phyloP scores from a whole-genome alignment of 2,329 filamentous ascomycete species.

The Fusarium citri region DNA sequence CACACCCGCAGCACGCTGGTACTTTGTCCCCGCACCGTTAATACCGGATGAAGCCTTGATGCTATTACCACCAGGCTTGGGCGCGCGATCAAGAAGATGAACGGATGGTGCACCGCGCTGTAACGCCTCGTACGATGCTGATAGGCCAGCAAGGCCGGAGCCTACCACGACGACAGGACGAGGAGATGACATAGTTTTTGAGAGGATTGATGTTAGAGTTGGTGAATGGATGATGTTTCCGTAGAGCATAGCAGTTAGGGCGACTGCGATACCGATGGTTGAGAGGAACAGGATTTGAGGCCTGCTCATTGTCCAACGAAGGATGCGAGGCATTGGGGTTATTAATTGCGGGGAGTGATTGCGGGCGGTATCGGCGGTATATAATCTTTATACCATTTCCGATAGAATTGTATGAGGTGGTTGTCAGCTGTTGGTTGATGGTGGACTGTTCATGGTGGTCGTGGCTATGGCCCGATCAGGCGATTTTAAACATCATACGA shows the following conservation, averaged over 20 bases:
- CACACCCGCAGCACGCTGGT: conserved; percentile 58
- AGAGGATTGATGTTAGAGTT: conserved; percentile 37
- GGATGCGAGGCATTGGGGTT: conserved; percentile 45
- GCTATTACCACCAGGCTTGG: conserved; percentile 72
- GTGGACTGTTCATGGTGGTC: conserved; percentile 33
- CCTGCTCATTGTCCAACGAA: conserved; percentile 47
- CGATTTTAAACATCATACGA: conserved; percentile 40
- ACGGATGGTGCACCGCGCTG: conserved; percentile 62
- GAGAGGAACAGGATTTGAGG: conserved; percentile 45
- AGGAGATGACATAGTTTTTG: conserved; percentile 41
- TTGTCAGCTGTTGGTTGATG: conserved; percentile 27
- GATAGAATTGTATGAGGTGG: neutral
- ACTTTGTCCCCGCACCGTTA: conserved; percentile 70
- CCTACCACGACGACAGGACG: conserved; percentile 69
- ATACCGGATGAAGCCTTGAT: conserved; percentile 77
- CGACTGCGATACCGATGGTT: conserved; percentile 45
- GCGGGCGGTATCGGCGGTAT: conserved; percentile 39
- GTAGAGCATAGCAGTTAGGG: conserved; percentile 48
- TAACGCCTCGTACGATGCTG: conserved; percentile 68
- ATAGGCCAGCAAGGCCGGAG: conserved; percentile 72
- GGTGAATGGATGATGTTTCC: conserved; percentile 39
- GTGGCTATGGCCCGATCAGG: conserved; percentile 33
- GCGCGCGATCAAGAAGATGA: conserved; percentile 67
- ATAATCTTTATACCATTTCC: conserved; percentile 29
- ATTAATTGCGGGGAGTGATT: conserved; percentile 17